phyloP scores from a whole-genome alignment of 768 basidiomycete genomes.

The Podaxis sp. region DNA sequence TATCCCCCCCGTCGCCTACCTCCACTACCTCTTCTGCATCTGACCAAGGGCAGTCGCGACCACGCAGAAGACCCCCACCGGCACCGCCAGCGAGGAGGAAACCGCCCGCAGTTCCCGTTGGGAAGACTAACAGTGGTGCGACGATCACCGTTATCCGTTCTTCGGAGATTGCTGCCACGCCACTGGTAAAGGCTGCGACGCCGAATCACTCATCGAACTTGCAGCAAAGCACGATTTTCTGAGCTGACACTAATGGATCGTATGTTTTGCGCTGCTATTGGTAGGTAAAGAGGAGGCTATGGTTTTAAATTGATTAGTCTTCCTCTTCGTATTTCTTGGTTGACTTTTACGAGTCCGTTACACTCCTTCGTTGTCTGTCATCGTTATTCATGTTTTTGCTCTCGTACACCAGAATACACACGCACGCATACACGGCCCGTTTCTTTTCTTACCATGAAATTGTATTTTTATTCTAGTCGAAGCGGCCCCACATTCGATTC shows the following conservation, averaged over 20 bases:
- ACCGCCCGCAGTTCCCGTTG: conserved; percentile 67
- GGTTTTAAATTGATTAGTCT: not conserved
- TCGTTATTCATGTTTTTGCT: not conserved
- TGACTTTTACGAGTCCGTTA: not conserved
- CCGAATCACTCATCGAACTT: conserved; percentile 32
- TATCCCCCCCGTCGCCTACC: conserved; percentile 14
- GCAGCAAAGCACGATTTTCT: conserved; percentile 17
- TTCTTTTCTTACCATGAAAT: not conserved
- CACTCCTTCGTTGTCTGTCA: not conserved
- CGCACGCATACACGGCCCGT: not conserved
- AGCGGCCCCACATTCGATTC: not conserved
- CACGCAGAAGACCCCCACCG: conserved; percentile 54
- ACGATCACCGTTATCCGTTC: conserved; percentile 62
- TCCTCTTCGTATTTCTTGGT: not conserved
- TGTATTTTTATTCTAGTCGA: not conserved
- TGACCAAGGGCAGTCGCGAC: conserved; percentile 17
- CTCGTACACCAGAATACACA: not conserved
- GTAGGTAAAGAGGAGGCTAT: not conserved
- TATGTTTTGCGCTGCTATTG: no score
- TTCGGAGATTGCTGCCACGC: conserved; percentile 27
- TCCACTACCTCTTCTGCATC: conserved; percentile 20
- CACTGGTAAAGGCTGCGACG: not conserved
- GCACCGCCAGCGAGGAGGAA: conserved; percentile 68
- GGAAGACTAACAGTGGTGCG: conserved; percentile 46
- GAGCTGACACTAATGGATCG: not conserved